These are phyloP conservation scores for Plasmodiophora brassicae DNA, from an alignment of 208 protist species.

Conservation along the genomic window DNA sequence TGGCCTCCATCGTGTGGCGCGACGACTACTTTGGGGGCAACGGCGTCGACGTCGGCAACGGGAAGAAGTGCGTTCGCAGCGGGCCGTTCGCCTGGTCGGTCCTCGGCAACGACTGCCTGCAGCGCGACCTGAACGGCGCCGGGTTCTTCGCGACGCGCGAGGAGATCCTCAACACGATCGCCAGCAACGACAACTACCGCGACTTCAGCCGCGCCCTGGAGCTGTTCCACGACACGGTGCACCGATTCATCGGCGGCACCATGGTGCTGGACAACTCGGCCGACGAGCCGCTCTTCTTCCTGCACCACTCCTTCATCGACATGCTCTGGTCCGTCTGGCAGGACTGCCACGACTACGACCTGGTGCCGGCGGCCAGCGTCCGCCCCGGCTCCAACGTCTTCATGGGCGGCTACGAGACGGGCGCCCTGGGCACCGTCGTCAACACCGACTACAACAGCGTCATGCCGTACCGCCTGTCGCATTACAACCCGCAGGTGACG, in stretches of 20 bases:
- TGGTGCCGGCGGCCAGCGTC: neutral
- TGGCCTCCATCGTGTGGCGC: neutral
- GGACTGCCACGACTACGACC: conserved; percentile 29
- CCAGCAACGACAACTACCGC: conserved; percentile 6
- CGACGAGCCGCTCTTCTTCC: neutral
- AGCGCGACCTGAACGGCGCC: conserved; percentile 22
- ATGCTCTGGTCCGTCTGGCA: conserved; percentile 19
- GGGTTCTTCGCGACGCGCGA: conserved; percentile 31
- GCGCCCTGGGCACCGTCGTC: neutral
- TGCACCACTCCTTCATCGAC: conserved; percentile 18
- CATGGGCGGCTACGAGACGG: conserved; percentile 8
- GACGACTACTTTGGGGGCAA: neutral
- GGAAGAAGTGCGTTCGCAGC: conserved; percentile 22
- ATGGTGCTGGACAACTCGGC: conserved; percentile 34
- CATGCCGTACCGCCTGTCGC: neutral
- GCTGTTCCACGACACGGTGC: conserved; percentile 31
- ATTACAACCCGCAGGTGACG: neutral
- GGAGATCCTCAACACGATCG: conserved; percentile 10
- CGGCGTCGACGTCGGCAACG: conserved; percentile 6
- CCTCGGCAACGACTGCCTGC: neutral
- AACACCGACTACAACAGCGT: neutral
- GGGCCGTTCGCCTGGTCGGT: neutral
- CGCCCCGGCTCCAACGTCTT: neutral
- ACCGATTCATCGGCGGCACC: neutral
- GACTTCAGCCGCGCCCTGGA: neutral